Evolutionary conservation across 2,329 filamentous ascomycete genomes (phyloP).

Genomic region (Fusarium sterilihyphosum): DNA sequence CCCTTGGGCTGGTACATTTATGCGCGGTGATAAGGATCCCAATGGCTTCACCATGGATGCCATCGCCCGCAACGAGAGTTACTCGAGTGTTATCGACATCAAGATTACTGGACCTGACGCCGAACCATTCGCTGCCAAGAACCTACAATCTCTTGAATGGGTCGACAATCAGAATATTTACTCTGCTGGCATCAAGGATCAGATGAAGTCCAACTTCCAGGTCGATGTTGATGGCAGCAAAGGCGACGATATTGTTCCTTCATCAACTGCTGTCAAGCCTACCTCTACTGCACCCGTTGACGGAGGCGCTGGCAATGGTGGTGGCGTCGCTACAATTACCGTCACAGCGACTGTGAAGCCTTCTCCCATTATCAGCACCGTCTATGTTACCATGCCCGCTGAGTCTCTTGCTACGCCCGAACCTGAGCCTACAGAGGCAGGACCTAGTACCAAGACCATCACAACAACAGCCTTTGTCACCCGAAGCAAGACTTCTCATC

Average conservation of each 20-base stretch:
- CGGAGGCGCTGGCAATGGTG: constrained; percentile 21
- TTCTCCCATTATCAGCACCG: constrained; percentile 52
- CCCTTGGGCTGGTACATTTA: constrained; percentile 54
- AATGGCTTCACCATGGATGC: constrained; percentile 49
- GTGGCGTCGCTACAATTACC: constrained; percentile 41
- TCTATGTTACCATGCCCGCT: constrained; percentile 50
- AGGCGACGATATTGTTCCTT: constrained; percentile 32
- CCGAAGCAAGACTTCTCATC: constrained; percentile 4
- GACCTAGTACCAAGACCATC: constrained; percentile 32
- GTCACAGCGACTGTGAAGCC: constrained; percentile 53
- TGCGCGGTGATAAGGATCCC: constrained; percentile 51
- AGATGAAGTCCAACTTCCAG: constrained; percentile 58
- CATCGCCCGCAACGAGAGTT: constrained; percentile 53
- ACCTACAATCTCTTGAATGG: constrained; percentile 44
- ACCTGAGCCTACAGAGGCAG: constrained; percentile 15
- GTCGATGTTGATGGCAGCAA: constrained; percentile 50
- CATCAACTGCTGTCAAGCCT: constrained; percentile 22
- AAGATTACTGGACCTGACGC: constrained; percentile 46
- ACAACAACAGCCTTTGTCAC: constrained; percentile 38
- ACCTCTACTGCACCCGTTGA: constrained; percentile 19
- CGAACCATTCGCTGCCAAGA: constrained; percentile 36
- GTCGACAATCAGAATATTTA: constrained; percentile 53
- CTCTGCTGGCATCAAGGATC: constrained; percentile 55
- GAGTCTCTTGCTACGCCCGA: constrained; percentile 20
- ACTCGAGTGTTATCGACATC: constrained; percentile 54